Evolutionary conservation across 345 rosid species (phyloP).

Genomic region (Firmiana major): DNA sequence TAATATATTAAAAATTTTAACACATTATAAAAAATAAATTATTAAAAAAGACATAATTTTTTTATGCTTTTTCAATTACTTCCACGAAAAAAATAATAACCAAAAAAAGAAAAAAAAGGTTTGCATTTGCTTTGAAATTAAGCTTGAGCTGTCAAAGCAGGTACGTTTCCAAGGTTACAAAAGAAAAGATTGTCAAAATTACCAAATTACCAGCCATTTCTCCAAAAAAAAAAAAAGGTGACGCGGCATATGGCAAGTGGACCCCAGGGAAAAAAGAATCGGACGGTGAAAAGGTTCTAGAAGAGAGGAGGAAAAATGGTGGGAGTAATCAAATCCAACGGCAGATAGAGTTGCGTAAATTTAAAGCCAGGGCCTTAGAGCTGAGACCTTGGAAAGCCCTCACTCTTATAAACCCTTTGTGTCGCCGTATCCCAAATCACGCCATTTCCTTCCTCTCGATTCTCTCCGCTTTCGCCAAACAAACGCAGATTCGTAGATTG

Average conservation of each 20-base stretch:
- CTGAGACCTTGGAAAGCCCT: slow-evolving; percentile 21
- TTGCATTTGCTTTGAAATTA: neutral
- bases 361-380: slow-evolving; percentile 29
- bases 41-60: too few relatives aligned
- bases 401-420: slow-evolving; percentile 9
- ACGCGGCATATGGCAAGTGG: neutral
- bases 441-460: slow-evolving; percentile 5
- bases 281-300: slow-evolving; percentile 29
- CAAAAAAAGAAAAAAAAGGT: neutral
- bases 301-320: neutral
- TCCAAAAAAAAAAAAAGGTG: too few relatives aligned
- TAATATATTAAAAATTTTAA: too few relatives aligned
- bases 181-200: neutral
- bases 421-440: slow-evolving; percentile 10
- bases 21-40: neutral
- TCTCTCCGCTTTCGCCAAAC: neutral
- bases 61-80: too few relatives aligned
- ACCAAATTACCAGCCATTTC: too few relatives aligned
- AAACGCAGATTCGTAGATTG: neutral
- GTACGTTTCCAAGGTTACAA: neutral
- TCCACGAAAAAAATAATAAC: too few relatives aligned
- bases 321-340: slow-evolving; percentile 36
- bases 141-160: neutral
- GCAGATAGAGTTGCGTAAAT: slow-evolving; percentile 38
- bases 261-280: slow-evolving; percentile 21